Conservation (phyloP, 2,329 filamentous ascomycete genomes). For the Penicillium sp. region DNA sequence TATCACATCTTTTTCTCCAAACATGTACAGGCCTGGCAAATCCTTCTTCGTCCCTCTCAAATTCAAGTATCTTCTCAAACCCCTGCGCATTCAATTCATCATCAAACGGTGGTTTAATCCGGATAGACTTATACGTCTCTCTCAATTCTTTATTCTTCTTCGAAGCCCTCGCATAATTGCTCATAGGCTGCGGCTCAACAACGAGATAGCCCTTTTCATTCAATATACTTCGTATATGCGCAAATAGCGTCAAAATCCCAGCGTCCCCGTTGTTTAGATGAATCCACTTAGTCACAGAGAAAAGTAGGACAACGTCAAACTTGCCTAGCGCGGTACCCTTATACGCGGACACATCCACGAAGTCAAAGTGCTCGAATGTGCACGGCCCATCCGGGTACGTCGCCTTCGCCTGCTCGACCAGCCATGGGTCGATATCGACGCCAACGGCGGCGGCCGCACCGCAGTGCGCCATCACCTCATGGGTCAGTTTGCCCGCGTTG, state of each 20-base stretch:
- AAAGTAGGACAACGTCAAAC: slow-evolving; percentile 33
- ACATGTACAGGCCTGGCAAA: slow-evolving; percentile 36
- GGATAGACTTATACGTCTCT: slow-evolving; percentile 34
- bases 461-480: slow-evolving; percentile 32
- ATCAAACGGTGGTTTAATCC: slow-evolving; percentile 33
- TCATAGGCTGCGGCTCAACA: slow-evolving; percentile 36
- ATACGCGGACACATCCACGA: slow-evolving; percentile 32
- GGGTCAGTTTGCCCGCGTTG: slow-evolving; percentile 35
- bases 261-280: slow-evolving; percentile 36
- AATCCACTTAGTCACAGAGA: slow-evolving; percentile 36
- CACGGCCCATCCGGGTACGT: slow-evolving; percentile 34
- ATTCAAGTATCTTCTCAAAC: slow-evolving; percentile 31
- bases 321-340: slow-evolving; percentile 33
- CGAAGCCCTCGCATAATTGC: slow-evolving; percentile 35
- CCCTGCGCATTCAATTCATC: slow-evolving; percentile 31
- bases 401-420: slow-evolving; percentile 32
- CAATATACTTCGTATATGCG: slow-evolving; percentile 31
- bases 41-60: slow-evolving; percentile 34
- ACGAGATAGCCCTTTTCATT: slow-evolving; percentile 36
- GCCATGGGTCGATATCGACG: slow-evolving; percentile 36
- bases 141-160: slow-evolving; percentile 36
- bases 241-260: slow-evolving; percentile 31
- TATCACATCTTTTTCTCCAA: slow-evolving; percentile 29
- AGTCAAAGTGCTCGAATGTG: slow-evolving; percentile 36
- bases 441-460: slow-evolving; percentile 31